Evolutionary conservation across 257 asterid species (phyloP).

Genomic region (Solanum sitiens): DNA sequence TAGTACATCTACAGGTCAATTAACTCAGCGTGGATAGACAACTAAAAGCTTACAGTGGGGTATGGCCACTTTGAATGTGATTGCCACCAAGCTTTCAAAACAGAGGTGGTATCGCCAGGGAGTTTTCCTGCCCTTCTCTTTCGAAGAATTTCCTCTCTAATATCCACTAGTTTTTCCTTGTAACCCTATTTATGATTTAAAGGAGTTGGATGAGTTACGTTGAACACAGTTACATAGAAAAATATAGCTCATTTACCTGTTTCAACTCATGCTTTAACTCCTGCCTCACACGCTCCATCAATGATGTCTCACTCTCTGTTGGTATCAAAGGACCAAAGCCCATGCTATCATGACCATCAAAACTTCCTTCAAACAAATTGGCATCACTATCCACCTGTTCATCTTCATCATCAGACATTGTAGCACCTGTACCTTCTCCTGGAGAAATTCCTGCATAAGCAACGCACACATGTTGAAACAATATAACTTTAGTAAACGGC

Average conservation of each 20-base stretch:
- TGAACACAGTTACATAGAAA: not conserved
- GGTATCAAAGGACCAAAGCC: conserved; percentile 48
- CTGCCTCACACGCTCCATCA: conserved; percentile 62
- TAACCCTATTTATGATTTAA: conserved; percentile 26
- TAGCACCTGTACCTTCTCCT: conserved; percentile 52
- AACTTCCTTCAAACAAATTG: conserved; percentile 32
- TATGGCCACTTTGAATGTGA: conserved; percentile 56
- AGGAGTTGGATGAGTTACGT: not conserved
- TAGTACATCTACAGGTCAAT: not conserved
- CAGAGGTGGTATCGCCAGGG: conserved; percentile 53
- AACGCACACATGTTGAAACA: not conserved
- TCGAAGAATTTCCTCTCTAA: conserved; percentile 51
- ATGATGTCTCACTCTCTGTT: conserved; percentile 44
- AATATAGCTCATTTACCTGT: conserved; percentile 16
- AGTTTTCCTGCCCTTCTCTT: conserved; percentile 61
- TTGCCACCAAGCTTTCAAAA: conserved; percentile 52
- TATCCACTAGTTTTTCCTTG: conserved; percentile 52
- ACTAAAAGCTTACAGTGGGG: conserved; percentile 32
- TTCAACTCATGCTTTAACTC: conserved; percentile 47
- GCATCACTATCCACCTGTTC: conserved; percentile 36
- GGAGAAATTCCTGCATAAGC: conserved; percentile 38
- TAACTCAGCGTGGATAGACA: not conserved
- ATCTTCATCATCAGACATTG: conserved; percentile 57
- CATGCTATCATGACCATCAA: conserved; percentile 30
- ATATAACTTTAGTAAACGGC: not conserved